A percentile compares a stretch with the other conserved stretches of the same genome.
These are phyloP conservation scores for Xylariaceae sp. DNA, from an alignment of 2,329 filamentous ascomycete genomes.

Conservation along the genomic window DNA sequence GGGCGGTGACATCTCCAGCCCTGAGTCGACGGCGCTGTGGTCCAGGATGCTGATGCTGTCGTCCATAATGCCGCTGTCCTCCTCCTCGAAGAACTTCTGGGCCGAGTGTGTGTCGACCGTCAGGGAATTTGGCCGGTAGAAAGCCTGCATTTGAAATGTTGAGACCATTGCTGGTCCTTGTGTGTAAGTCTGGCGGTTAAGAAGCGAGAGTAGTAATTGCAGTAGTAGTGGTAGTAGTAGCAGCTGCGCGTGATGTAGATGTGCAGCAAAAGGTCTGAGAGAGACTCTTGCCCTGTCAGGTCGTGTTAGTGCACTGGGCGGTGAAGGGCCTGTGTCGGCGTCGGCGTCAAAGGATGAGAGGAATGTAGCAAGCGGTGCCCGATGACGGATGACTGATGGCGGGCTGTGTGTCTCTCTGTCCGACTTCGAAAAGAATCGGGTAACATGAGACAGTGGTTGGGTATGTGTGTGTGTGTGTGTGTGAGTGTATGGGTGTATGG, in stretches of 20 bases:
- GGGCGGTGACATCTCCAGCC: slow-evolving; percentile 54
- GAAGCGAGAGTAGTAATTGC: slow-evolving; percentile 12
- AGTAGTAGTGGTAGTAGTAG: slow-evolving; percentile 3
- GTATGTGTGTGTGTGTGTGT: too few species aligned
- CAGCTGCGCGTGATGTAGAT: background rate
- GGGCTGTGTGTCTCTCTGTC: too few species aligned
- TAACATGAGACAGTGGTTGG: too few species aligned
- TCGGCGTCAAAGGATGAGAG: too few species aligned
- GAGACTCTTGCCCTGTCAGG: slow-evolving; percentile 3
- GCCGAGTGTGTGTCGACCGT: slow-evolving; percentile 46
- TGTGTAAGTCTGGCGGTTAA: slow-evolving; percentile 5
- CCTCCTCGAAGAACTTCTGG: slow-evolving; percentile 54
- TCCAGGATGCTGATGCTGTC: slow-evolving; percentile 53
- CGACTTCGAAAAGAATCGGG: too few species aligned
- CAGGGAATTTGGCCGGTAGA: slow-evolving; percentile 42
- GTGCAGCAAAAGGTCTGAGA: background rate
- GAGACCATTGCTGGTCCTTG: slow-evolving; percentile 39
- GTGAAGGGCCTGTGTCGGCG: slow-evolving; percentile 15
- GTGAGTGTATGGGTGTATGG: too few species aligned
- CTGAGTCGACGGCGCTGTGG: slow-evolving; percentile 51
- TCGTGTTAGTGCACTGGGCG: slow-evolving; percentile 19
- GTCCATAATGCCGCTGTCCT: slow-evolving; percentile 53
- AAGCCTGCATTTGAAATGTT: slow-evolving; percentile 43
- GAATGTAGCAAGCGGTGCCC: too few species aligned
- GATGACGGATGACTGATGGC: too few species aligned